Percentiles rank a stretch among this genome's conserved stretches.
phyloP scores from a whole-genome alignment of 176 grass and related monocot species.

The Paspalum vaginatum region DNA sequence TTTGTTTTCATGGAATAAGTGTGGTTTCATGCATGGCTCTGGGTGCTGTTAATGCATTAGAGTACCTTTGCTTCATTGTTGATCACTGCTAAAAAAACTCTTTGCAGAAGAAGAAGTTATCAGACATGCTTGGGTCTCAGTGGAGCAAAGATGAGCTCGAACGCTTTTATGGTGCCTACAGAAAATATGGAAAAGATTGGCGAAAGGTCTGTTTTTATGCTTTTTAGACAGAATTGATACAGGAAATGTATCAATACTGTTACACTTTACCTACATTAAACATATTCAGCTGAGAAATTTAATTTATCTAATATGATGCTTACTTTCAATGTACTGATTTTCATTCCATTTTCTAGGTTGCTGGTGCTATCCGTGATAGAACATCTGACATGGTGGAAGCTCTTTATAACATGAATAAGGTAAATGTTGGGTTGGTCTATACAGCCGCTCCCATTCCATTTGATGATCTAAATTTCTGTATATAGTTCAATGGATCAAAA shows the following conservation, averaged over 20 bases:
- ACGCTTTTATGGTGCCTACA: constrained; percentile 86
- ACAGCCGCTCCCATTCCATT: background rate
- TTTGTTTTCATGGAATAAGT: constrained; percentile 8
- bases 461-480: constrained; percentile 6
- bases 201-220: constrained; percentile 68
- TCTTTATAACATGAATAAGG: constrained; percentile 97
- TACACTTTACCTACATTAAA: constrained; percentile 11
- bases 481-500: background rate
- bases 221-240: background rate
- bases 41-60: constrained; percentile 26
- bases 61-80: background rate
- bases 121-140: constrained; percentile 88
- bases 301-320: constrained; percentile 22
- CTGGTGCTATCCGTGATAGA: constrained; percentile 71
- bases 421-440: constrained; percentile 44
- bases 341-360: constrained; percentile 67
- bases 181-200: constrained; percentile 99
- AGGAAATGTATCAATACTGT: background rate
- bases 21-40: constrained; percentile 2
- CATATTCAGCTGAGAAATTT: background rate
- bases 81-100: constrained; percentile 32
- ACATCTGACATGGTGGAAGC: constrained; percentile 91
- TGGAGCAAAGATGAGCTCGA: constrained; percentile 98
- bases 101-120: constrained; percentile 91
- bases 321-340: constrained; percentile 21